These are phyloP conservation scores for Aspergillus fijiensis DNA, from an alignment of 2,329 filamentous ascomycete genomes.

Conservation along the genomic window DNA sequence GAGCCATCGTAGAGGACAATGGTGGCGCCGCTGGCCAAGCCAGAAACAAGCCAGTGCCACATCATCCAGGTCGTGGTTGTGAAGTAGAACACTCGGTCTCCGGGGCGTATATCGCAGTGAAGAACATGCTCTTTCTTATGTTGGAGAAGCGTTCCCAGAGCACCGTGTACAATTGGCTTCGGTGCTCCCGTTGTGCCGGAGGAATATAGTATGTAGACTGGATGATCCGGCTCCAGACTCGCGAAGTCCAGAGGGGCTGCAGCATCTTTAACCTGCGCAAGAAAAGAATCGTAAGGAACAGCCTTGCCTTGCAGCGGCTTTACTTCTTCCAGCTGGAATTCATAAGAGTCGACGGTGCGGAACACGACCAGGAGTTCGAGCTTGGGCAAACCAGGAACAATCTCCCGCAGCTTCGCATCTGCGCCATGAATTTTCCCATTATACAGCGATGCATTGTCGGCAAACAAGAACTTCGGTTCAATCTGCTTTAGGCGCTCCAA, in stretches of 20 bases:
- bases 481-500: constrained; percentile 86
- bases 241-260: constrained; percentile 61
- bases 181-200: constrained; percentile 84
- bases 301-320: constrained; percentile 39
- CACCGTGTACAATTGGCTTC: constrained; percentile 92
- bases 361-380: constrained; percentile 74
- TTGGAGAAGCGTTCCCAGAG: constrained; percentile 84
- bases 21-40: constrained; percentile 77
- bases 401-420: constrained; percentile 73
- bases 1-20: constrained; percentile 90
- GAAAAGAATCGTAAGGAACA: constrained; percentile 46
- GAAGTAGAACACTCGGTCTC: constrained; percentile 83
- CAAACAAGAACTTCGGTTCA: constrained; percentile 75
- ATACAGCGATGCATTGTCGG: constrained; percentile 84
- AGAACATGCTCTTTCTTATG: constrained; percentile 96
- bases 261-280: constrained; percentile 42
- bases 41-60: constrained; percentile 96
- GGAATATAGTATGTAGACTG: constrained; percentile 90
- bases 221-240: constrained; percentile 79
- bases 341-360: constrained; percentile 56
- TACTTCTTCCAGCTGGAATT: constrained; percentile 37
- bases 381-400: constrained; percentile 65
- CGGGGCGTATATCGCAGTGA: constrained; percentile 74
- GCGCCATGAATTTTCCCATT: constrained; percentile 89
- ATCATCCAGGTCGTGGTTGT: constrained; percentile 99